A percentile compares a stretch with the other conserved stretches of the same genome.
Evolutionary conservation across 2,329 filamentous ascomycete genomes (phyloP).

Genomic region (Fusarium decemcellulare): DNA sequence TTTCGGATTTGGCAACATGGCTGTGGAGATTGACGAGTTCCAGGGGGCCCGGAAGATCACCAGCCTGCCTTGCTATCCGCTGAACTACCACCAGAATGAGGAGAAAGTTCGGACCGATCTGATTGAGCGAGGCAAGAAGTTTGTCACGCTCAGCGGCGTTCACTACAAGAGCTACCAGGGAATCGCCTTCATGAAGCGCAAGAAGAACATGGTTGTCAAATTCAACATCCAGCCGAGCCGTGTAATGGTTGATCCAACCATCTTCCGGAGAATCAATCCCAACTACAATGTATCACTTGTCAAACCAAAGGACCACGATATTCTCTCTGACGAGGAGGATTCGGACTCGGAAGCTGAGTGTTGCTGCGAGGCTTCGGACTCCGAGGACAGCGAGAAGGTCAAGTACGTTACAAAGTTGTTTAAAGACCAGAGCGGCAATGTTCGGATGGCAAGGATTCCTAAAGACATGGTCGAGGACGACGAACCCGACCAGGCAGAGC

Average conservation of each 20-base stretch:
- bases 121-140: constrained; percentile 87
- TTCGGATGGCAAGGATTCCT: constrained; percentile 49
- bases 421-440: constrained; percentile 58
- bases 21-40: constrained; percentile 80
- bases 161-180: constrained; percentile 88
- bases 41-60: constrained; percentile 88
- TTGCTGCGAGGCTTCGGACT: constrained; percentile 58
- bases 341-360: constrained; percentile 57
- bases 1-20: constrained; percentile 82
- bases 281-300: constrained; percentile 86
- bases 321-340: constrained; percentile 65
- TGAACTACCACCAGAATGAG: constrained; percentile 84
- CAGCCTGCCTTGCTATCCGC: constrained; percentile 81
- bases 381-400: constrained; percentile 58
- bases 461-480: constrained; percentile 52
- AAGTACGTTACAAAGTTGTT: constrained; percentile 68
- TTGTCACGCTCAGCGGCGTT: constrained; percentile 84
- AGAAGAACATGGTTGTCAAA: constrained; percentile 74
- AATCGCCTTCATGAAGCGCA: constrained; percentile 88
- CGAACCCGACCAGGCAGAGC: constrained; percentile 60
- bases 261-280: constrained; percentile 86
- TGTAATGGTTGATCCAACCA: constrained; percentile 88
- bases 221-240: constrained; percentile 90
- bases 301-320: constrained; percentile 78
- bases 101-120: constrained; percentile 74